Evolutionary conservation across 306 rosid genomes (phyloP).

Genomic region (Abrus precatorius): DNA sequence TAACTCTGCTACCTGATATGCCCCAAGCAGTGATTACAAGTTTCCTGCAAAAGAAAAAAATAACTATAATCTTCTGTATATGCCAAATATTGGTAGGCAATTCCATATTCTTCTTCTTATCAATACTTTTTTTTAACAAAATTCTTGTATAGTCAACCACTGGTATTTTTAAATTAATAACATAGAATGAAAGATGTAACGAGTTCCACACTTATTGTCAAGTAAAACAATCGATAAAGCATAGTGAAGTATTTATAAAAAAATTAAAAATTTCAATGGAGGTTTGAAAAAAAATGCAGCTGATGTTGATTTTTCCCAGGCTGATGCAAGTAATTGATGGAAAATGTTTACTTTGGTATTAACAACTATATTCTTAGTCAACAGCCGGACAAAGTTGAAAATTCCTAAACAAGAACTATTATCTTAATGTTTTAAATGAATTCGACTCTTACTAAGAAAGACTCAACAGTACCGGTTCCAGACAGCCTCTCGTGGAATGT

Average conservation of each 20-base stretch:
- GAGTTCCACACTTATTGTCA: neutral
- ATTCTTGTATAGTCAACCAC: neutral
- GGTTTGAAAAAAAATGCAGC: constrained; percentile 7
- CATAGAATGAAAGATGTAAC: neutral
- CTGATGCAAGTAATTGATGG: constrained; percentile 38
- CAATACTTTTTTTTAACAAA: neutral
- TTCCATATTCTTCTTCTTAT: constrained; percentile 20
- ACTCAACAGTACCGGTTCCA: neutral
- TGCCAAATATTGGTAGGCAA: constrained; percentile 14
- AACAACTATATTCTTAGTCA: constrained; percentile 36
- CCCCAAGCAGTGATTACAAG: neutral
- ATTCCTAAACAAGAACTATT: neutral
- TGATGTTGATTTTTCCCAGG: constrained; percentile 19
- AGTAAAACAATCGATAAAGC: neutral
- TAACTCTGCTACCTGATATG: constrained; percentile 31
- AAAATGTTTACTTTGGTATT: constrained; percentile 4
- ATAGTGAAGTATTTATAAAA: neutral
- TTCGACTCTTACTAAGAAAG: constrained; percentile 16
- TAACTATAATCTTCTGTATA: neutral
- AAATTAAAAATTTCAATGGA: constrained; percentile 15
- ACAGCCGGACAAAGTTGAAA: constrained; percentile 45
- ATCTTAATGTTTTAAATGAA: neutral
- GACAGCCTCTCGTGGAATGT: neutral
- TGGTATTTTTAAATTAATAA: neutral
- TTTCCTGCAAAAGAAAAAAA: constrained; percentile 43